Evolutionary conservation across 768 basidiomycete species (phyloP).

Genomic region (Pisolithus albus): DNA sequence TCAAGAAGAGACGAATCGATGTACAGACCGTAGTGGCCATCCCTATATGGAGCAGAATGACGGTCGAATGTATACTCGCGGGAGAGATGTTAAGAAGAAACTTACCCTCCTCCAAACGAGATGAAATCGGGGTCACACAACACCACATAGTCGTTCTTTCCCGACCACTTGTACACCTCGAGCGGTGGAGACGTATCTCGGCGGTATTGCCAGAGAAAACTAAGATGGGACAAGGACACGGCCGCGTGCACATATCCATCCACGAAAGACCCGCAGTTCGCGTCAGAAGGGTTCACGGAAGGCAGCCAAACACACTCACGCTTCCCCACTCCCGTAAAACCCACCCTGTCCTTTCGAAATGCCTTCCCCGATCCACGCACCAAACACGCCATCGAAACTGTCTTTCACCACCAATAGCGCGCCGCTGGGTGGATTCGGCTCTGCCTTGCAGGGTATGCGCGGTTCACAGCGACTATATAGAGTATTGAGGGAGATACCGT

Average conservation of each 20-base stretch:
- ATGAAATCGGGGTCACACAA: constrained; percentile 75
- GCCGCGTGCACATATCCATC: not conserved
- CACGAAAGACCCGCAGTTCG: not conserved
- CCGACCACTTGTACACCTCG: constrained; percentile 75
- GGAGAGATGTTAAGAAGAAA: constrained; percentile 8
- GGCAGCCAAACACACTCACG: constrained; percentile 36
- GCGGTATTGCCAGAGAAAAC: constrained; percentile 71
- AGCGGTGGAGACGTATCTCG: constrained; percentile 32
- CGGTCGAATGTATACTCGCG: too few relatives aligned
- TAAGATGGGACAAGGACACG: constrained; percentile 19
- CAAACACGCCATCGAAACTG: constrained; percentile 60
- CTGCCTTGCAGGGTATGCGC: constrained; percentile 19
- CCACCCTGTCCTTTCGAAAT: constrained; percentile 51
- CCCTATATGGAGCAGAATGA: constrained; percentile 36
- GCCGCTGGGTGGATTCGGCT: constrained; percentile 28
- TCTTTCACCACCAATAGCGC: constrained; percentile 66
- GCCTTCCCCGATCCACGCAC: constrained; percentile 77
- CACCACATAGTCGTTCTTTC: constrained; percentile 84
- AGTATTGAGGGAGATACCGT: constrained; percentile 88
- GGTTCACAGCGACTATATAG: constrained; percentile 64
- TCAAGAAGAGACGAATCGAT: constrained; percentile 75
- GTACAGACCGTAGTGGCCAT: constrained; percentile 84
- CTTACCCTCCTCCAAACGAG: constrained; percentile 90
- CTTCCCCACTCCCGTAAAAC: constrained; percentile 88
- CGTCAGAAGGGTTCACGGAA: too few relatives aligned